Percentiles rank a stretch among this genome's conserved stretches.
These are phyloP conservation scores for Trichophyton equinum DNA, from an alignment of 2,329 filamentous ascomycete genomes.

Conservation along the genomic window DNA sequence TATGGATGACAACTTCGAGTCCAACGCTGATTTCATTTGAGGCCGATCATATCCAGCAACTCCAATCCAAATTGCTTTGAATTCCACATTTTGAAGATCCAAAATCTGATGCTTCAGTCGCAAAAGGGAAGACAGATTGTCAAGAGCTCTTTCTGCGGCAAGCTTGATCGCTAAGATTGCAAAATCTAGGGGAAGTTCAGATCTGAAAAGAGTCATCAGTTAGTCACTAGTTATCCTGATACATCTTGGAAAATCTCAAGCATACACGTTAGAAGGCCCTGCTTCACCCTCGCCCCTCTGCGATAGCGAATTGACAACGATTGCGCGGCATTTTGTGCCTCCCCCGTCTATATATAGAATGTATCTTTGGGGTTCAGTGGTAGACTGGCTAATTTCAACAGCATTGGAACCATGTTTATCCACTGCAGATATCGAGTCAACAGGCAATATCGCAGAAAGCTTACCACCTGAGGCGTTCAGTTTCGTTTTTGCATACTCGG, in stretches of 20 bases:
- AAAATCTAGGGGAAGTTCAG: conserved; percentile 19
- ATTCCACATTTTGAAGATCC: conserved; percentile 8
- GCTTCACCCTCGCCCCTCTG: conserved; percentile 20
- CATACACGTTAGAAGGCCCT: conserved; percentile 32
- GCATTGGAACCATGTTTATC: background rate
- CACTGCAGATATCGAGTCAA: background rate
- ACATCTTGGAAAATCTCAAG: background rate
- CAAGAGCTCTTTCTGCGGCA: conserved; percentile 19
- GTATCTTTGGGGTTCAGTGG: conserved; percentile 8
- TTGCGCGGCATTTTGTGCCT: conserved; percentile 33
- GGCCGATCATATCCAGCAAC: conserved; percentile 32
- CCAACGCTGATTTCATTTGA: conserved; percentile 19
- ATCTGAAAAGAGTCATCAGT: conserved; percentile 7
- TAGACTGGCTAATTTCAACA: background rate
- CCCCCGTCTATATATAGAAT: conserved; percentile 34
- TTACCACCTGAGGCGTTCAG: conserved; percentile 18
- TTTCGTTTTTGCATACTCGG: conserved; percentile 17
- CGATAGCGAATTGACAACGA: conserved; percentile 19
- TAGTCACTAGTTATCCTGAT: background rate
- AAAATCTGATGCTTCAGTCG: background rate
- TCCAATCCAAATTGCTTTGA: conserved; percentile 29
- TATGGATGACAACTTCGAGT: conserved; percentile 18
- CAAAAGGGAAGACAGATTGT: conserved; percentile 3
- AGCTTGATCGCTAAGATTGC: conserved; percentile 15
- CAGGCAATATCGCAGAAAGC: conserved; percentile 9